These are phyloP conservation scores for Heritiera fomes DNA, from an alignment of 345 rosid genomes.

Conservation along the genomic window DNA sequence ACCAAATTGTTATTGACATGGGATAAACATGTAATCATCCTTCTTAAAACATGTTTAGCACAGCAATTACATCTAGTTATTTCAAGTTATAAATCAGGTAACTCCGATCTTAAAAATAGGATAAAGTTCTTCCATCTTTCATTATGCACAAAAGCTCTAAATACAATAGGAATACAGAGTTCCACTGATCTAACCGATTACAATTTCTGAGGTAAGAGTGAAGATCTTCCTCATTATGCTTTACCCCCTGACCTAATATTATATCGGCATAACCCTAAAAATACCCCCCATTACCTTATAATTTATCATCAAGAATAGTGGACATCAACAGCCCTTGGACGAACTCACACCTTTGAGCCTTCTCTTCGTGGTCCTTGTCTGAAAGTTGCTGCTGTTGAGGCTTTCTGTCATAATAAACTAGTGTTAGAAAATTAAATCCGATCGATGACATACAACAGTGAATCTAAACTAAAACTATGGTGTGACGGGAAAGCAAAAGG, in stretches of 20 bases:
- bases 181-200: slow-evolving; percentile 25
- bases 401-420: slow-evolving; percentile 35
- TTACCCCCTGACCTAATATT: slow-evolving; percentile 20
- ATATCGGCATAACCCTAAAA: slow-evolving; percentile 18
- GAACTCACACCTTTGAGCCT: slow-evolving; percentile 47
- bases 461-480: background rate
- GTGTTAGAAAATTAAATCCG: slow-evolving; percentile 23
- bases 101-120: background rate
- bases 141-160: slow-evolving; percentile 34
- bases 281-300: slow-evolving; percentile 28
- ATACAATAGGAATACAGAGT: slow-evolving; percentile 32
- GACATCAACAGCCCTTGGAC: slow-evolving; percentile 55
- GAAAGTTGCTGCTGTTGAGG: slow-evolving; percentile 31
- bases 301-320: slow-evolving; percentile 44
- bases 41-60: background rate
- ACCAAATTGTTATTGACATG: too few relatives aligned
- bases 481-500: background rate
- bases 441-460: background rate
- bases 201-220: slow-evolving; percentile 22
- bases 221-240: slow-evolving; percentile 30
- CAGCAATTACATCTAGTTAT: background rate
- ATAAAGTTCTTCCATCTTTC: slow-evolving; percentile 38
- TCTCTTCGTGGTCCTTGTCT: slow-evolving; percentile 57
- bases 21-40: background rate
- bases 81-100: background rate